Conservation (phyloP, 306 rosid genomes). For the Inga laurina region DNA sequence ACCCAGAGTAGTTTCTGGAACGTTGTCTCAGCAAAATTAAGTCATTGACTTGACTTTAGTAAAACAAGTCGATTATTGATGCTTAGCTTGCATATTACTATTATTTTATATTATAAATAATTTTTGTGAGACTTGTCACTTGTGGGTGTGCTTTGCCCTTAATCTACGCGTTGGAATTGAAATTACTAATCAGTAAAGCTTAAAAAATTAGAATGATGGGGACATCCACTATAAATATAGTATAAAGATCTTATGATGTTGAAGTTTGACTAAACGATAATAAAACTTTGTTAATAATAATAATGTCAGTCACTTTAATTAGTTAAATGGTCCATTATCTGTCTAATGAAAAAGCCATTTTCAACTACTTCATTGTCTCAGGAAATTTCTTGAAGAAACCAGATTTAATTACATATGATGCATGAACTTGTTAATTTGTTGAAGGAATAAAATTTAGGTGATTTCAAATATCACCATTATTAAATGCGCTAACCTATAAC, state of each 20-base stretch:
- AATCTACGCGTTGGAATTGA: neutral
- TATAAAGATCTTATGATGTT: slow-evolving; percentile 13
- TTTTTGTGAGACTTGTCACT: too few relatives aligned
- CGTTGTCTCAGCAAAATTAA: neutral
- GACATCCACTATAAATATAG: slow-evolving; percentile 30
- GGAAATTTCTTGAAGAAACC: slow-evolving; percentile 26
- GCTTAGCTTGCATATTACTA: neutral
- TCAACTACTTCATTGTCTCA: neutral
- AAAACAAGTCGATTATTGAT: neutral
- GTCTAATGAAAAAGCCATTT: slow-evolving; percentile 7
- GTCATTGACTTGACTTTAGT: neutral
- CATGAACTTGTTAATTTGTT: slow-evolving; percentile 17
- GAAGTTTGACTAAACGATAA: slow-evolving; percentile 20
- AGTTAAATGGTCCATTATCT: neutral
- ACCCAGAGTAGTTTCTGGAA: neutral
- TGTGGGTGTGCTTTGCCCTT: neutral
- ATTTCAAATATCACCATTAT: too few relatives aligned
- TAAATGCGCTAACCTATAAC: too few relatives aligned
- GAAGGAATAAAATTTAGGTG: too few relatives aligned
- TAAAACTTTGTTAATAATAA: neutral
- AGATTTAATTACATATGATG: neutral
- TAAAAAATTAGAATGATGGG: slow-evolving; percentile 19
- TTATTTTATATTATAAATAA: neutral
- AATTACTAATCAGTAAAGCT: slow-evolving; percentile 2
- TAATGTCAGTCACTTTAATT: slow-evolving; percentile 26